phyloP scores from a whole-genome alignment of 768 basidiomycete species.

The Gymnopilus dilepis region DNA sequence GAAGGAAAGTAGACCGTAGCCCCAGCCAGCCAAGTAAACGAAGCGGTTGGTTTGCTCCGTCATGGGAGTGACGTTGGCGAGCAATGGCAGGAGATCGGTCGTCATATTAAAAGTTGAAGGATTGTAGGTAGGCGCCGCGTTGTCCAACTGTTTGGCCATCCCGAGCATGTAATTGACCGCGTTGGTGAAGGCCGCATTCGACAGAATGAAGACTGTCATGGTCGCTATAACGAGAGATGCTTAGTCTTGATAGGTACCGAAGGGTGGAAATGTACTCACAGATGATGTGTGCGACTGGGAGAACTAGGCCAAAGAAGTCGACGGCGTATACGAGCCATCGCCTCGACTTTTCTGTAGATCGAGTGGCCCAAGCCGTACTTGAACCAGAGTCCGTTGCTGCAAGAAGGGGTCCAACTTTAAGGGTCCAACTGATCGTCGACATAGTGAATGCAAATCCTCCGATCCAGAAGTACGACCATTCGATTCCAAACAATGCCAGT shows the following conservation, averaged over 20 bases:
- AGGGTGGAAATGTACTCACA: not conserved
- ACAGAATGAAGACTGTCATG: slow-evolving; percentile 3
- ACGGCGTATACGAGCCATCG: slow-evolving; percentile 3
- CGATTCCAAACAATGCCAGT: not conserved
- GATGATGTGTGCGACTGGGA: slow-evolving; percentile 1
- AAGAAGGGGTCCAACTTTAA: slow-evolving; percentile 2
- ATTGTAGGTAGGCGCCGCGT: slow-evolving; percentile 1
- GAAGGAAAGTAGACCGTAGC: slow-evolving; percentile 5
- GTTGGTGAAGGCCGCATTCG: slow-evolving; percentile 2
- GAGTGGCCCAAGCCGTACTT: slow-evolving; percentile 6
- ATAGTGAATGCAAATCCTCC: slow-evolving; percentile 4
- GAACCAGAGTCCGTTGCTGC: slow-evolving; percentile 3
- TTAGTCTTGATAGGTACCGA: not conserved
- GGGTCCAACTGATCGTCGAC: slow-evolving; percentile 6
- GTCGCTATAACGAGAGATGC: not conserved
- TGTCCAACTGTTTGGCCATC: not conserved
- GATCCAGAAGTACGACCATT: slow-evolving; percentile 10
- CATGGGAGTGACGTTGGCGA: slow-evolving; percentile 6
- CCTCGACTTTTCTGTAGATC: slow-evolving; percentile 1
- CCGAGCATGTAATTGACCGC: slow-evolving; percentile 2
- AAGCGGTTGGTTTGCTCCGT: slow-evolving; percentile 3
- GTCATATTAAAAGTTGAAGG: slow-evolving; percentile 1
- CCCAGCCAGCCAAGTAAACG: slow-evolving; percentile 4
- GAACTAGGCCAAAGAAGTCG: slow-evolving; percentile 5
- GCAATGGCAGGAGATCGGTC: not conserved